phyloP scores from a whole-genome alignment of 345 rosid genomes.

The Aegle marmelos region DNA sequence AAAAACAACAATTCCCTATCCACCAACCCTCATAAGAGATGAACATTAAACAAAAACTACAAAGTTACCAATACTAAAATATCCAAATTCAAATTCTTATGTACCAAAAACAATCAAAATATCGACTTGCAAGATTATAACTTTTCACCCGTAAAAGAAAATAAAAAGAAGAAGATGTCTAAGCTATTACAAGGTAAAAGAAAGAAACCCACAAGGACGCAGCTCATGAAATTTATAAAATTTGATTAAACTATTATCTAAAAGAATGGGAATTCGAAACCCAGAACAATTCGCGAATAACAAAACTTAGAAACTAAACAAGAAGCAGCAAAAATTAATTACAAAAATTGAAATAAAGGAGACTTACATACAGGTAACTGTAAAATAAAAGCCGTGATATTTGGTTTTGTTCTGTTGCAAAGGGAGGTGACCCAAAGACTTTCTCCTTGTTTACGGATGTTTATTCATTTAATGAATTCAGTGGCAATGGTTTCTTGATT shows the following conservation, averaged over 20 bases:
- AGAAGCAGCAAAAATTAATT: background rate
- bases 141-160: background rate
- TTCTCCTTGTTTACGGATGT: background rate
- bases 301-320: conserved; percentile 1
- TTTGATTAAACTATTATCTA: background rate
- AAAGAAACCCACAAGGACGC: conserved; percentile 2
- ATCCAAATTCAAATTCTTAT: background rate
- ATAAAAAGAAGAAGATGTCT: background rate
- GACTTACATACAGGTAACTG: background rate
- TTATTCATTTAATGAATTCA: background rate
- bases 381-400: conserved; percentile 7
- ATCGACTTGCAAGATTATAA: background rate
- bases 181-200: background rate
- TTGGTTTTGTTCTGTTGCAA: background rate
- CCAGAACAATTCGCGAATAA: background rate
- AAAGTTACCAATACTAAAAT: background rate
- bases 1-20: conserved; percentile 5
- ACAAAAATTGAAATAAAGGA: conserved; percentile 6
- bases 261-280: background rate
- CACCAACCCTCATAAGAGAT: background rate
- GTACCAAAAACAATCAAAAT: background rate
- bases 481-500: conserved; percentile 19
- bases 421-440: conserved; percentile 14
- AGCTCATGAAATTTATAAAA: background rate
- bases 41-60: background rate